A percentile compares a stretch with the other conserved stretches of the same genome.
Conservation (phyloP, 768 basidiomycete species). For the Phylloporus scabripes region DNA sequence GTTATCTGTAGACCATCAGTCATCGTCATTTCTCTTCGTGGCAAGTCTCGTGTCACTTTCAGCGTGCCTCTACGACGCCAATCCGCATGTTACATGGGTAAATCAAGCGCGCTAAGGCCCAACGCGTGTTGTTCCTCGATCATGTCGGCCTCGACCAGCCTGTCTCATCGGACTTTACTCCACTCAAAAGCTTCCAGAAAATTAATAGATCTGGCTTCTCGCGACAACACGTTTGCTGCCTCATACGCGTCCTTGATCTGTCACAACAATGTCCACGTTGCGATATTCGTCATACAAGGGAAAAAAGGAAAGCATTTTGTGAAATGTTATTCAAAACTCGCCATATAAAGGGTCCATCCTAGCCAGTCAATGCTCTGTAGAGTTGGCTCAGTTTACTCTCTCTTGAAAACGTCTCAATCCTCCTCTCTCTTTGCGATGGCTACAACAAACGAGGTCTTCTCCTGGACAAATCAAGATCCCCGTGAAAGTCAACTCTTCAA, state of each 20-base stretch:
- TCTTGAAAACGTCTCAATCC: slow-evolving; percentile 29
- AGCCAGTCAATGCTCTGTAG: slow-evolving; percentile 13
- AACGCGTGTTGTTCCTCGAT: slow-evolving; percentile 69
- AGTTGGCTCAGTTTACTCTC: slow-evolving; percentile 28
- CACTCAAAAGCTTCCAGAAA: slow-evolving; percentile 58
- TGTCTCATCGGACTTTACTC: slow-evolving; percentile 58
- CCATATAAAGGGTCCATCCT: slow-evolving; percentile 49
- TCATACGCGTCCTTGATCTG: slow-evolving; percentile 66
- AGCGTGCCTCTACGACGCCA: slow-evolving; percentile 27
- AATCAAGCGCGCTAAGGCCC: slow-evolving; percentile 46
- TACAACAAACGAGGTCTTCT: slow-evolving; percentile 64
- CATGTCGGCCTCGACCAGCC: slow-evolving; percentile 51
- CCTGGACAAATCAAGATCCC: slow-evolving; percentile 84
- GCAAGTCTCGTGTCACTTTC: slow-evolving; percentile 27
- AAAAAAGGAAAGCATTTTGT: slow-evolving; percentile 34
- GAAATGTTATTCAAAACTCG: slow-evolving; percentile 38
- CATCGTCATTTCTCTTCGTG: slow-evolving; percentile 18
- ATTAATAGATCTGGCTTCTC: slow-evolving; percentile 62
- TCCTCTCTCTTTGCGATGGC: slow-evolving; percentile 41
- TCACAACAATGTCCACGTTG: slow-evolving; percentile 71
- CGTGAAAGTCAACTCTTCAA: slow-evolving; percentile 81
- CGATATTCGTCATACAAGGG: slow-evolving; percentile 52
- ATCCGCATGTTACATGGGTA: slow-evolving; percentile 35
- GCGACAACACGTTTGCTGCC: slow-evolving; percentile 63
- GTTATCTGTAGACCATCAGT: slow-evolving; percentile 20